Conservation (phyloP, 108 stramenopile genomes). For the Skeletonema grethae region DNA sequence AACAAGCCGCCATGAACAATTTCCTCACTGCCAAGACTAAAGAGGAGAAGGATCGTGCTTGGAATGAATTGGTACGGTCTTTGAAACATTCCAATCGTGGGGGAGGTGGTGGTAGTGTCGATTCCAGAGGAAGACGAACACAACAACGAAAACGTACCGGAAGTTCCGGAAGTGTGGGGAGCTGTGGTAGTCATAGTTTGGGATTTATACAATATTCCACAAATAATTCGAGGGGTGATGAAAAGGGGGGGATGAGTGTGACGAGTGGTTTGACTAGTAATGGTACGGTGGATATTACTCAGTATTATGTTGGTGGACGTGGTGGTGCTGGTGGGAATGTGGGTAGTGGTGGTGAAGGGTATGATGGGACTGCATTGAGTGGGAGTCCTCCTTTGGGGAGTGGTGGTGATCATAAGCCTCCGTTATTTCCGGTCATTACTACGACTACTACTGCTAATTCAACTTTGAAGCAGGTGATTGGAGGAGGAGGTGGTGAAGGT, state of each 20-base stretch:
- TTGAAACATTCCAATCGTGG: neutral
- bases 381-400: too few species aligned
- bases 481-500: neutral
- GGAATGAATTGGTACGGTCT: neutral
- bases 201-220: constrained; percentile 6
- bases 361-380: too few species aligned
- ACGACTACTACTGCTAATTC: neutral
- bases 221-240: neutral
- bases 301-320: too few species aligned
- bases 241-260: neutral
- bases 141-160: neutral
- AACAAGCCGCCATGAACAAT: neutral
- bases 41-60: neutral
- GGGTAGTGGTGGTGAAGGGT: neutral
- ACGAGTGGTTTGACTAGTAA: neutral
- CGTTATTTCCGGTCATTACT: neutral
- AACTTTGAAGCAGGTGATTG: neutral
- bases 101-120: neutral
- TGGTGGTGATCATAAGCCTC: neutral
- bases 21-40: neutral
- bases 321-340: too few species aligned
- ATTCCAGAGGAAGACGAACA: neutral
- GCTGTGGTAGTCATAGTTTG: neutral
- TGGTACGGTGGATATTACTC: neutral
- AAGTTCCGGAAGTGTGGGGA: neutral